Conservation (phyloP, 371 early-diverging fungal species). For the Mortierella sp. region DNA sequence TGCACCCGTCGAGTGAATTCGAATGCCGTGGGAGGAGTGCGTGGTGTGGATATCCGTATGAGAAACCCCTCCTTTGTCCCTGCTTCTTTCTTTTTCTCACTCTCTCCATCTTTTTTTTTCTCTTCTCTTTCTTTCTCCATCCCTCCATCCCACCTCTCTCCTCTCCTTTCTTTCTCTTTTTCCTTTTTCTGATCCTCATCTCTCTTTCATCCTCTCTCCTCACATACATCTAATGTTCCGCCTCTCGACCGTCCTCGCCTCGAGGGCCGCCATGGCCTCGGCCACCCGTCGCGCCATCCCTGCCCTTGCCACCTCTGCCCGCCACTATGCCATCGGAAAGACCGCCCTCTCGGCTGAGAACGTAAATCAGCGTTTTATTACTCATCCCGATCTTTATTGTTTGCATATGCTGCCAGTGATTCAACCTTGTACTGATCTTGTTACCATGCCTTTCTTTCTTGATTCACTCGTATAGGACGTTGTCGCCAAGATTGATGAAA, state of each 20-base stretch:
- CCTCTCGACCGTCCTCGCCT: conserved; percentile 48
- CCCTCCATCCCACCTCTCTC: not conserved
- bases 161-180: conserved; percentile 2
- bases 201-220: conserved; percentile 13
- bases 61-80: not conserved
- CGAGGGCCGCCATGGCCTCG: conserved; percentile 54
- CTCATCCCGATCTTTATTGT: not conserved
- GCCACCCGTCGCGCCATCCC: conserved; percentile 55
- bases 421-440: not conserved
- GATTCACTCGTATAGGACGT: conserved; percentile 58
- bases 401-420: too few species aligned
- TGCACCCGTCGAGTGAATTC: too few species aligned
- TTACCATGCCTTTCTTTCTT: not conserved
- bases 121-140: not conserved
- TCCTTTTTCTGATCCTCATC: not conserved
- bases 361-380: conserved; percentile 15
- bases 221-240: conserved; percentile 32
- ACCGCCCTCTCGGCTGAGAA: conserved; percentile 57
- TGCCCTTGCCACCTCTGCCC: conserved; percentile 50
- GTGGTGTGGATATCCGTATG: too few species aligned
- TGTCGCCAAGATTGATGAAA: conserved; percentile 70
- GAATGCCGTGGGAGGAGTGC: too few species aligned
- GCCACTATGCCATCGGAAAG: conserved; percentile 58
- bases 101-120: not conserved
- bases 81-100: not conserved